phyloP scores from a whole-genome alignment of 78 protist genomes.

The Dictyostelium brefeldianum region DNA sequence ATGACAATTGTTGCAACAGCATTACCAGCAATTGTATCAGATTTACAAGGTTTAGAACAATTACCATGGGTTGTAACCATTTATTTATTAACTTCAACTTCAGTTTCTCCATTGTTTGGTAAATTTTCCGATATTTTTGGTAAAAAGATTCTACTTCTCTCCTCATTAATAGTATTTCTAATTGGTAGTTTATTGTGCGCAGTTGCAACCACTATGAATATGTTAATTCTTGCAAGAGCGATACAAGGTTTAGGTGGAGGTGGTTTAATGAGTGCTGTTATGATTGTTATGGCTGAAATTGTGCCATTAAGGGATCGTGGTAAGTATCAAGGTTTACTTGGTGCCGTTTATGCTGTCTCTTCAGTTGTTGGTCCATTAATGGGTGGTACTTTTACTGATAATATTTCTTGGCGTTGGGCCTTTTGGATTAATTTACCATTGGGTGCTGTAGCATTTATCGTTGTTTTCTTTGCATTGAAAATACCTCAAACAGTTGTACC shows the following conservation, averaged over 20 bases:
- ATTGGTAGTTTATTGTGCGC: slow-evolving; percentile 74
- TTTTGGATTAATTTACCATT: slow-evolving; percentile 85
- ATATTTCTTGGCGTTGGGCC: slow-evolving; percentile 82
- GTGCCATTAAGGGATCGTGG: slow-evolving; percentile 82
- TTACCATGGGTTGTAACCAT: slow-evolving; percentile 81
- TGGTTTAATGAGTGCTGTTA: slow-evolving; percentile 79
- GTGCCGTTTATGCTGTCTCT: slow-evolving; percentile 79
- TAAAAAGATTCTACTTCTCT: slow-evolving; percentile 24
- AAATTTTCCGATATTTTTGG: slow-evolving; percentile 72
- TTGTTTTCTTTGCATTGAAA: slow-evolving; percentile 42
- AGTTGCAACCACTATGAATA: not conserved
- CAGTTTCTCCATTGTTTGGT: slow-evolving; percentile 72
- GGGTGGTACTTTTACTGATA: slow-evolving; percentile 84
- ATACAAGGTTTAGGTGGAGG: slow-evolving; percentile 83
- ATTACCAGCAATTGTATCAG: slow-evolving; percentile 65
- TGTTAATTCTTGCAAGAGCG: slow-evolving; percentile 55
- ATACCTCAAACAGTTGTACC: slow-evolving; percentile 59
- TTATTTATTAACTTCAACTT: slow-evolving; percentile 72
- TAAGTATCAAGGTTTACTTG: slow-evolving; percentile 81
- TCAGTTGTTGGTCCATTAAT: slow-evolving; percentile 82
- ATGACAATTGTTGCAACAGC: slow-evolving; percentile 84
- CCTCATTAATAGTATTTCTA: slow-evolving; percentile 30
- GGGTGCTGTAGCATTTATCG: slow-evolving; percentile 57
- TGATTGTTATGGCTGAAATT: slow-evolving; percentile 84
- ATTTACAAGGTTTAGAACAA: slow-evolving; percentile 47